Conservation (phyloP, 768 basidiomycete species). For the Pleurotus citrinopileatus region DNA sequence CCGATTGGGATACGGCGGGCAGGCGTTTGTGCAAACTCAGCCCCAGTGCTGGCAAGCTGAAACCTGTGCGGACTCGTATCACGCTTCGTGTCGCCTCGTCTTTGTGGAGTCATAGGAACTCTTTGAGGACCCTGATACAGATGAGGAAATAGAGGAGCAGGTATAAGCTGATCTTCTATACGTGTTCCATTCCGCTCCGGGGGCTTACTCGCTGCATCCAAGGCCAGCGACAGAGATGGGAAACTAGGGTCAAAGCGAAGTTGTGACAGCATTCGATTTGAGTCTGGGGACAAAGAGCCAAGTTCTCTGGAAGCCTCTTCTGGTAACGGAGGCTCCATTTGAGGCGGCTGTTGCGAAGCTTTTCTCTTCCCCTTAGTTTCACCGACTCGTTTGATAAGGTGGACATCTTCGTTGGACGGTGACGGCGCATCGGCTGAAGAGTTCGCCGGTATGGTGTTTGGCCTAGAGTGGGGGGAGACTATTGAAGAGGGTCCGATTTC, state of each 20-base stretch:
- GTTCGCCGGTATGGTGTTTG: no score
- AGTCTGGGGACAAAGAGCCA: slow-evolving; percentile 60
- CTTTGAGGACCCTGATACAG: slow-evolving; percentile 2
- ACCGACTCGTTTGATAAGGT: neutral
- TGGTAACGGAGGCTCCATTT: slow-evolving; percentile 13
- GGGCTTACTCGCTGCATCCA: neutral
- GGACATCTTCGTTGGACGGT: no score
- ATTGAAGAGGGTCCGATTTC: no score
- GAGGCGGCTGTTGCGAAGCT: neutral
- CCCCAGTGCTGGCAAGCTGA: slow-evolving; percentile 24
- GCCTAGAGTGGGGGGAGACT: no score
- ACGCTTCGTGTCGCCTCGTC: slow-evolving; percentile 17
- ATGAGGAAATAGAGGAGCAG: slow-evolving; percentile 7
- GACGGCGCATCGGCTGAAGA: no score
- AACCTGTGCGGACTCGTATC: slow-evolving; percentile 31
- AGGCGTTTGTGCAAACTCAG: slow-evolving; percentile 49
- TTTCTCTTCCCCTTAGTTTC: slow-evolving; percentile 4
- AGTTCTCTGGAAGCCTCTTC: slow-evolving; percentile 36
- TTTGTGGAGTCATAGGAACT: slow-evolving; percentile 16
- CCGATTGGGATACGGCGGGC: slow-evolving; percentile 62
- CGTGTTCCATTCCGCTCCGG: neutral
- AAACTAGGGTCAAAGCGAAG: slow-evolving; percentile 26
- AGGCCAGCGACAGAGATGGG: neutral
- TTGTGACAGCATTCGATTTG: slow-evolving; percentile 39
- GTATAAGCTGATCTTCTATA: neutral